phyloP scores from a whole-genome alignment of 257 asterid genomes.

The Solanum medicagineum region DNA sequence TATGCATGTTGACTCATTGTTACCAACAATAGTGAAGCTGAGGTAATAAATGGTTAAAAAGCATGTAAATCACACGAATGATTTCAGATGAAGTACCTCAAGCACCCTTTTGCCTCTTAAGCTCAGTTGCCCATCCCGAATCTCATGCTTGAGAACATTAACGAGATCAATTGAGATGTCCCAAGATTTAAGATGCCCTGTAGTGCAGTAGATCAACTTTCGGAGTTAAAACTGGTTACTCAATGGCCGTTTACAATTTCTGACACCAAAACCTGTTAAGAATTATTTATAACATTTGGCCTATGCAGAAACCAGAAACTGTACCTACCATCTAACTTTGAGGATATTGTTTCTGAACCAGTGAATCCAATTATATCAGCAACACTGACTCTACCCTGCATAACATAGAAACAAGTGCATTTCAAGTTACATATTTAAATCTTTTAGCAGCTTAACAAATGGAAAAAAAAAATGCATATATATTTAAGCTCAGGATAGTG shows the following conservation, averaged over 20 bases:
- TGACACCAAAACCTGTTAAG: not conserved
- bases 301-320: not conserved
- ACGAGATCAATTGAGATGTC: conserved; percentile 26
- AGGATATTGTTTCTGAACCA: conserved; percentile 19
- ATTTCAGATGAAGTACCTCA: conserved; percentile 11
- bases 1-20: not conserved
- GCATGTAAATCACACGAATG: not conserved
- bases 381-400: conserved; percentile 23
- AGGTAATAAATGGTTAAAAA: not conserved
- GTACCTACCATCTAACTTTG: conserved; percentile 22
- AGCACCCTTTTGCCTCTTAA: conserved; percentile 26
- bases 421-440: not conserved
- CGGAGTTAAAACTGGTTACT: not conserved
- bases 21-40: not conserved
- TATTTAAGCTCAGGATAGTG: not conserved
- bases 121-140: conserved; percentile 27
- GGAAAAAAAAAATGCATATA: not conserved
- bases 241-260: not conserved
- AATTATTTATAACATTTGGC: not conserved
- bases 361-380: conserved; percentile 23
- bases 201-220: not conserved
- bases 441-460: not conserved
- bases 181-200: conserved; percentile 20
- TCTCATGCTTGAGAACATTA: conserved; percentile 28
- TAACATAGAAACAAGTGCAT: not conserved